Conservation (phyloP, 2,329 filamentous ascomycete species). For the Plectosphaerella cucumerina region DNA sequence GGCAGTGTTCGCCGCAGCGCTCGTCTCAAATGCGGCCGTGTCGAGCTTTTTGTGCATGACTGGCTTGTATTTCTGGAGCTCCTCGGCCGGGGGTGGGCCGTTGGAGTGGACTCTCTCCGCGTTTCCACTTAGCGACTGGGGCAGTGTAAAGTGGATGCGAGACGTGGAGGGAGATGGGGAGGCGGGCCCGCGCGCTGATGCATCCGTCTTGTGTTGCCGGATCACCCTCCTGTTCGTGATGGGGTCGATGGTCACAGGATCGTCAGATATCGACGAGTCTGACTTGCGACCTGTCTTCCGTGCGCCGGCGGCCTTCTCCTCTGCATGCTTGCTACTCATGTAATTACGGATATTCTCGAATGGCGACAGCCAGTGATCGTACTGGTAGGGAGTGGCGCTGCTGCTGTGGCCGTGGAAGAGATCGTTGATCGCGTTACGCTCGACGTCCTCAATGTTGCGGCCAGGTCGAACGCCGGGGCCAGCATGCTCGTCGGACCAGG, state of each 20-base stretch:
- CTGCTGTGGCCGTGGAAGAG: slow-evolving; percentile 29
- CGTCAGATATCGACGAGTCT: neutral
- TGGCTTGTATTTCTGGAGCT: slow-evolving; percentile 32
- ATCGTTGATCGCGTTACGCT: slow-evolving; percentile 39
- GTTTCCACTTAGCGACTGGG: slow-evolving; percentile 2
- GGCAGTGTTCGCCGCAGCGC: too few species aligned
- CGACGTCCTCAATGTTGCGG: slow-evolving; percentile 38
- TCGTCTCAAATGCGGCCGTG: too few species aligned
- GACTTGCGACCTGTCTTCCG: slow-evolving; percentile 17
- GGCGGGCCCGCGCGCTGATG: neutral
- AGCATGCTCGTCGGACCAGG: slow-evolving; percentile 30
- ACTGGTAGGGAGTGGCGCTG: slow-evolving; percentile 11
- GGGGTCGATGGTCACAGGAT: slow-evolving; percentile 45
- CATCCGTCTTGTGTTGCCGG: neutral
- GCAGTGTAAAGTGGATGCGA: neutral
- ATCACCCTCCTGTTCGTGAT: slow-evolving; percentile 53
- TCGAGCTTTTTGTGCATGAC: slow-evolving; percentile 19
- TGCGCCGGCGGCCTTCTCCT: slow-evolving; percentile 1
- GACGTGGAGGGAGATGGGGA: neutral
- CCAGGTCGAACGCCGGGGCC: slow-evolving; percentile 28
- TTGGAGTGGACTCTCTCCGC: slow-evolving; percentile 24
- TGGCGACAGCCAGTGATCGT: slow-evolving; percentile 24
- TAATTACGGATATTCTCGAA: slow-evolving; percentile 28
- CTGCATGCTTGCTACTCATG: slow-evolving; percentile 12
- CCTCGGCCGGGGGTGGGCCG: slow-evolving; percentile 26